A percentile compares a stretch with the other conserved stretches of the same genome.
phyloP scores from a whole-genome alignment of 2,329 filamentous ascomycete species.

The Aspergillus piperis region DNA sequence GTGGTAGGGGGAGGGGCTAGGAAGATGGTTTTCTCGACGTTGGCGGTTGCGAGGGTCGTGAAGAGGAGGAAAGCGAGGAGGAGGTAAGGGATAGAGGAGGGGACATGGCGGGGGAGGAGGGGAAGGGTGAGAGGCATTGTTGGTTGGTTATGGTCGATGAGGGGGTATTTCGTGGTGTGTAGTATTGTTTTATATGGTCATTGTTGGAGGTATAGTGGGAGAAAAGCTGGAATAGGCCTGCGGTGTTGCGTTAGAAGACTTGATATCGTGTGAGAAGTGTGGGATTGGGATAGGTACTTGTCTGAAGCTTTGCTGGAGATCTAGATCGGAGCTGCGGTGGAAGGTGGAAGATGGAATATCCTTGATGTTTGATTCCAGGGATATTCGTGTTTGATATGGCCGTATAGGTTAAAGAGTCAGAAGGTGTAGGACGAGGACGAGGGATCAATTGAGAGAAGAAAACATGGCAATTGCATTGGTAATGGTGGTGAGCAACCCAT shows the following conservation, averaged over 20 bases:
- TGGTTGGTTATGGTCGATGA: not conserved
- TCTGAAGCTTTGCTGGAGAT: not conserved
- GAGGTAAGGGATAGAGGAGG: slow-evolving; percentile 18
- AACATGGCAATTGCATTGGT: not conserved
- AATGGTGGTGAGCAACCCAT: not conserved
- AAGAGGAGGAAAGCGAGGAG: slow-evolving; percentile 24
- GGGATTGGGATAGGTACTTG: not conserved
- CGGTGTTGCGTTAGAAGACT: not conserved
- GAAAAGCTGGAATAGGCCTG: not conserved
- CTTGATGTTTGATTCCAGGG: not conserved
- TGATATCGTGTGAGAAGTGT: not conserved
- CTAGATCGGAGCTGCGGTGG: not conserved
- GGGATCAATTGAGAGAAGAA: not conserved
- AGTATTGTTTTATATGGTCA: not conserved
- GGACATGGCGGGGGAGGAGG: slow-evolving; percentile 15
- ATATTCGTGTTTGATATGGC: not conserved
- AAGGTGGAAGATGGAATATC: not conserved
- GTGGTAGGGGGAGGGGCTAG: slow-evolving; percentile 63
- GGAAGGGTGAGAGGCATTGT: slow-evolving; percentile 18
- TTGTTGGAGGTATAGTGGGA: not conserved
- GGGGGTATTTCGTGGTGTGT: not conserved
- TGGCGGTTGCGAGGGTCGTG: slow-evolving; percentile 53
- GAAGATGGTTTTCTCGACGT: slow-evolving; percentile 92
- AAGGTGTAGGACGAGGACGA: too few relatives aligned
- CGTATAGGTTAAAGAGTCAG: not conserved